These are phyloP conservation scores for Moniliophthora roreri DNA, from an alignment of 1,284 basidiomycete genomes.

Conservation along the genomic window DNA sequence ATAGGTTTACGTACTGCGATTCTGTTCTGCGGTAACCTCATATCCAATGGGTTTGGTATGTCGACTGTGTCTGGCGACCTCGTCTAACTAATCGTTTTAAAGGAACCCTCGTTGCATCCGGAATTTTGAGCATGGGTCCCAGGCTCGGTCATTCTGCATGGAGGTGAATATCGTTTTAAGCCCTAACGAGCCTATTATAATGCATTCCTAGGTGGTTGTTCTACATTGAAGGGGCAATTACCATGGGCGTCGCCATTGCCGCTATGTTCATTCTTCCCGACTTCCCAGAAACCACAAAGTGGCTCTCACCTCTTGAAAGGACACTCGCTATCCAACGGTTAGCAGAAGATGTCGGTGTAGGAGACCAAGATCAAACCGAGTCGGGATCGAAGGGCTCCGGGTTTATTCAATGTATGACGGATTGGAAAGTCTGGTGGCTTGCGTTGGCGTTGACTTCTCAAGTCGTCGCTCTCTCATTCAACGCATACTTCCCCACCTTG, in stretches of 20 bases:
- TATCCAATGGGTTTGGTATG: constrained; percentile 69
- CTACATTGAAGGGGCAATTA: constrained; percentile 72
- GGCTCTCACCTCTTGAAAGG: constrained; percentile 63
- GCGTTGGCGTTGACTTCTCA: constrained; percentile 44
- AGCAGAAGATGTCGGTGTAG: constrained; percentile 69
- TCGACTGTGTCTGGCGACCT: not conserved
- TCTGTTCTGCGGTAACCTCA: constrained; percentile 54
- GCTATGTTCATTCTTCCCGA: constrained; percentile 77
- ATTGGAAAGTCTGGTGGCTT: constrained; percentile 77
- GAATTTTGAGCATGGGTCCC: constrained; percentile 69
- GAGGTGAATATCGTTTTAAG: constrained; percentile 40
- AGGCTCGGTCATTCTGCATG: constrained; percentile 70
- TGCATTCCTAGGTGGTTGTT: constrained; percentile 63
- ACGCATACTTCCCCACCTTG: constrained; percentile 75
- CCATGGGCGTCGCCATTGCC: constrained; percentile 59
- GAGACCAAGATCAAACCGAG: constrained; percentile 47
- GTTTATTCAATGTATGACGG: constrained; percentile 58
- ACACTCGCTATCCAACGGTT: constrained; percentile 71
- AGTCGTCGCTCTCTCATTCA: constrained; percentile 70
- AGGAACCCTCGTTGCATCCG: constrained; percentile 66
- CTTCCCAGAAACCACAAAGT: constrained; percentile 64
- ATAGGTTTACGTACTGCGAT: constrained; percentile 67
- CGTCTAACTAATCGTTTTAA: not conserved
- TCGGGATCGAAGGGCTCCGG: constrained; percentile 41
- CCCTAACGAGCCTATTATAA: not conserved